Percentiles rank a stretch among this genome's conserved stretches.
These are phyloP conservation scores for Lolium multiflorum DNA, from an alignment of 176 grass and related monocot genomes.

Conservation along the genomic window DNA sequence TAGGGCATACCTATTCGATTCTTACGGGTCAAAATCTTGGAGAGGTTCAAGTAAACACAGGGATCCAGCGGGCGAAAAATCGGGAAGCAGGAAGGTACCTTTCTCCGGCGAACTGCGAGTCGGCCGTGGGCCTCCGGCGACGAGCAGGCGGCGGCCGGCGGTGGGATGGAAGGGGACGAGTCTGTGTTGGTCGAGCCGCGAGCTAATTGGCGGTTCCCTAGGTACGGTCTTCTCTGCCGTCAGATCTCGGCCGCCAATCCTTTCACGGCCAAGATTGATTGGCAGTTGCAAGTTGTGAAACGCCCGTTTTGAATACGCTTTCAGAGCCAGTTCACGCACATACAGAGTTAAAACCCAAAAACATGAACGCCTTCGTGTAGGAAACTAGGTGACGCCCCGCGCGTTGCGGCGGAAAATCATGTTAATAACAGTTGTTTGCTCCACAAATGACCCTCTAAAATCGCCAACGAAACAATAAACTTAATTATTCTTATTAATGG, in stretches of 20 bases:
- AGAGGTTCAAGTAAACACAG: neutral
- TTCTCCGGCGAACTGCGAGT: neutral
- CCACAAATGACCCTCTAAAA: too few species aligned
- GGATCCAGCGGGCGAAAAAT: neutral
- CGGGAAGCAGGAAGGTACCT: neutral
- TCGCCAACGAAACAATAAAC: too few species aligned
- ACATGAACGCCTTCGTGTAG: too few species aligned
- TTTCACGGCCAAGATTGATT: neutral
- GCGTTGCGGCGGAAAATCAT: too few species aligned
- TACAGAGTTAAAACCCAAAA: too few species aligned
- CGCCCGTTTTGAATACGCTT: neutral
- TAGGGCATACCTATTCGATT: neutral
- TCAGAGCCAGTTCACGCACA: neutral
- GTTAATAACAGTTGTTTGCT: too few species aligned
- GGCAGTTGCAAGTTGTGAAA: neutral
- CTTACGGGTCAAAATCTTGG: neutral
- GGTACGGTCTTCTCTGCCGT: neutral
- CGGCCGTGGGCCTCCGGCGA: conserved; percentile 27
- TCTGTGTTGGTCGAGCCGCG: neutral
- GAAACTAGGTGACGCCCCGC: too few species aligned
- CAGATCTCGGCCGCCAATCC: neutral
- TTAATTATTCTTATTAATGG: too few species aligned
- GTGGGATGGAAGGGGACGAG: neutral
- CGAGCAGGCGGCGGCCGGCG: neutral
- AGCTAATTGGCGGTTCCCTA: neutral